phyloP scores from a whole-genome alignment of 23 red algal species.

The Cyanidiococcus yangmingshanensis region DNA sequence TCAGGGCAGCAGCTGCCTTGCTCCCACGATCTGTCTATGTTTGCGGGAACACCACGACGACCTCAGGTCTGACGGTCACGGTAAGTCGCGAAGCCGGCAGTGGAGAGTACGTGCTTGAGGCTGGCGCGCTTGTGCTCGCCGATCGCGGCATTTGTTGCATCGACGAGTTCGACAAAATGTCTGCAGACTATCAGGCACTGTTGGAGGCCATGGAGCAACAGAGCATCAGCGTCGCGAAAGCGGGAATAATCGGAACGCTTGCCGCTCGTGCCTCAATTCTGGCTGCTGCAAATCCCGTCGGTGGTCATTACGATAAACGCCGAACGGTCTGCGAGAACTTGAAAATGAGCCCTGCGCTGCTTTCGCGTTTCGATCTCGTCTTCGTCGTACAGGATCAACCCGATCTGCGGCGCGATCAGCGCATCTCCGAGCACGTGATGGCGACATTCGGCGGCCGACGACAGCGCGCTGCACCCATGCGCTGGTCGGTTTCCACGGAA shows the following conservation, averaged over 20 bases:
- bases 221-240: constrained; percentile 87
- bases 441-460: constrained; percentile 40
- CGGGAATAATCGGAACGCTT: constrained; percentile 80
- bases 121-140: constrained; percentile 81
- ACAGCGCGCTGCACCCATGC: background rate
- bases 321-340: constrained; percentile 91
- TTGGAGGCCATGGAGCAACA: constrained; percentile 99
- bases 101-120: constrained; percentile 89
- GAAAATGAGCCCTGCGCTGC: constrained; percentile 69
- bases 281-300: constrained; percentile 87
- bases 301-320: constrained; percentile 81
- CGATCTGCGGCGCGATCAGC: constrained; percentile 55
- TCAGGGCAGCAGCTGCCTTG: constrained; percentile 57
- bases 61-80: constrained; percentile 85
- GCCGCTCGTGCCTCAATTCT: constrained; percentile 79
- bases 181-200: constrained; percentile 72
- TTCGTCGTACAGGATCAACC: constrained; percentile 91
- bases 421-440: constrained; percentile 78
- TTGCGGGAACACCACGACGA: constrained; percentile 87
- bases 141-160: constrained; percentile 90
- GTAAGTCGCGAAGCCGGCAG: constrained; percentile 64
- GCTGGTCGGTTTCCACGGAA: background rate
- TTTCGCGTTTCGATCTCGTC: constrained; percentile 90
- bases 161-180: constrained; percentile 99
- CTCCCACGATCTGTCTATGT: constrained; percentile 86